Evolutionary conservation across 257 asterid genomes (phyloP), one percentile per base, ranked within the genome.

Genomic region (Fraxinus quadrangulata): DNA sequence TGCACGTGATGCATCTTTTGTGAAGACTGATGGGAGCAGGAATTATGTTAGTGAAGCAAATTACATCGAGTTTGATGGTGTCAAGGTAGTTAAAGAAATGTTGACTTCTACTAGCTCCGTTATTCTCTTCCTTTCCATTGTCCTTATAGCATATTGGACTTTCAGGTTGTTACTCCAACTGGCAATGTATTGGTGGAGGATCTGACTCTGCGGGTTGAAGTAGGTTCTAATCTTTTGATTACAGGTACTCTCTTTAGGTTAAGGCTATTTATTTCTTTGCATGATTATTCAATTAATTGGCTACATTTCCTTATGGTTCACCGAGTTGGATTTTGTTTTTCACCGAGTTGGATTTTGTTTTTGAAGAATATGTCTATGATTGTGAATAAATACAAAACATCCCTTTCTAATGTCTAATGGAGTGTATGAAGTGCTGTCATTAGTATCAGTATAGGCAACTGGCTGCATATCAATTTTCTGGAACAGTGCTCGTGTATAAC

Each of bases 171-270:
- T 83, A 96, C 99, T 42, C 99, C 99, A 42, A 92, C 97, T 79
- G 95, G 91, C 75, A 96, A 96, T 86, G 97, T 96, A 72, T 84
- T 96, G 87, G 99, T 96, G 67, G 91, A 96, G 86, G 94, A 89
- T 84, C 85, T 96, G 88, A 82, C 92, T 71, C 87, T 96, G 39
- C 90, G 86, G 86, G 97, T 96, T 83, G 98, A 93, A 89, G 76
- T 97, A n/a, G 99, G 99, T 75, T 93, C 99, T 33, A 96, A 96
- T 89, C 99, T 96, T 77, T 89, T 96, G 90, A 96, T 96, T 78
- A 96, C 99, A 74, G 99, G 99, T 96, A 80, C 77, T 56, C 71
- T 68, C 66, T 74, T 24, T 65, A 76, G 72, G 70, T 69, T 23
- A 49, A 67, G 81, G 72, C 24, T 67, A 70, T 71, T 77, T 73